These are phyloP conservation scores for Myotisia sp. DNA, from an alignment of 2,329 filamentous ascomycete species.

Conservation along the genomic window DNA sequence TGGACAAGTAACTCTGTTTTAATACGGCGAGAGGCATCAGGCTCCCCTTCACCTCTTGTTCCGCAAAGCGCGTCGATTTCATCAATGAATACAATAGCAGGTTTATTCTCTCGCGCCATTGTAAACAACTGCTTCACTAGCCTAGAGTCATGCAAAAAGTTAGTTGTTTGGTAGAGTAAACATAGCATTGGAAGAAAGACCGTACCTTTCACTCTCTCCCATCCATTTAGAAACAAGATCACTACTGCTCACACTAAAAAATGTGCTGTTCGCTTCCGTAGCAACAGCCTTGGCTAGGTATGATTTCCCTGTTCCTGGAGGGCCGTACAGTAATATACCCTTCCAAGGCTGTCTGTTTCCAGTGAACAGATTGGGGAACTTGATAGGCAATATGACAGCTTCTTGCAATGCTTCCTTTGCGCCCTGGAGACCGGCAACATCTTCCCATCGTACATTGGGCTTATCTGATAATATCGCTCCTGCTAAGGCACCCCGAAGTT, in stretches of 20 bases:
- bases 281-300: conserved; percentile 95
- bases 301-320: conserved; percentile 93
- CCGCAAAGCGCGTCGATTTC: conserved; percentile 95
- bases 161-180: neutral
- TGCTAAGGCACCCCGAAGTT: conserved; percentile 75
- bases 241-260: conserved; percentile 95
- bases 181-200: conserved; percentile 3
- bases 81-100: conserved; percentile 97
- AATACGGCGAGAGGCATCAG: conserved; percentile 90
- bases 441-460: conserved; percentile 94
- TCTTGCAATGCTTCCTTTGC: conserved; percentile 97
- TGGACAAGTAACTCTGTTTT: conserved; percentile 97
- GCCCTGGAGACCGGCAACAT: conserved; percentile 83
- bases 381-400: conserved; percentile 93
- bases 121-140: conserved; percentile 93
- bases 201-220: conserved; percentile 92
- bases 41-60: conserved; percentile 85
- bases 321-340: conserved; percentile 88
- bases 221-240: conserved; percentile 99
- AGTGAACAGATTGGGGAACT: conserved; percentile 91
- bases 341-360: conserved; percentile 98
- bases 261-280: conserved; percentile 96
- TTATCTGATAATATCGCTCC: conserved; percentile 91
- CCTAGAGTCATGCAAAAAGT: conserved; percentile 36
- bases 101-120: conserved; percentile 96